Evolutionary conservation across 805 yeast species (phyloP).

Genomic region (Candida rishiriensis): DNA sequence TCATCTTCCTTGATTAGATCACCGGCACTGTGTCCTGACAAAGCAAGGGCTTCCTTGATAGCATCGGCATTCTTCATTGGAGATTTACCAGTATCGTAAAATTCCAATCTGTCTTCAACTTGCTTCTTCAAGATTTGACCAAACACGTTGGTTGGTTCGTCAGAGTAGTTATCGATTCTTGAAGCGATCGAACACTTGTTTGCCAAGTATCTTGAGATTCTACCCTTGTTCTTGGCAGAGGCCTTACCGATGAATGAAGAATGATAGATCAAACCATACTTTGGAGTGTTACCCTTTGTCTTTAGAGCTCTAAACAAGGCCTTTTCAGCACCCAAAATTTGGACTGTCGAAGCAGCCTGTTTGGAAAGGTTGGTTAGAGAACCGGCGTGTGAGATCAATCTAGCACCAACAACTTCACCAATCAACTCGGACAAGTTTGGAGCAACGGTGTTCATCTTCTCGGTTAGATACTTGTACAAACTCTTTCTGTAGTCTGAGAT

Average conservation of each 20-base stretch:
- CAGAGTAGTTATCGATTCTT: conserved; percentile 96
- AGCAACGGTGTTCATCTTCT: conserved; percentile 96
- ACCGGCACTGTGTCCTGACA: conserved; percentile 36
- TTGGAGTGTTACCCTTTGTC: conserved; percentile 96
- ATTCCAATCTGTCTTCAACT: conserved; percentile 95
- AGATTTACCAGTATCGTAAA: conserved; percentile 93
- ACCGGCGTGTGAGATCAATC: conserved; percentile 98
- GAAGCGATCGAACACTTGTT: conserved; percentile 99
- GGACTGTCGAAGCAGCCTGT: conserved; percentile 99
- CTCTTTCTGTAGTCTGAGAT: conserved; percentile 86
- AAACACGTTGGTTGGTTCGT: conserved; percentile 84
- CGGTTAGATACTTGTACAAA: conserved; percentile 80
- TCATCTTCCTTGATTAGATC: conserved; percentile 30
- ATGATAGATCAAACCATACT: conserved; percentile 92
- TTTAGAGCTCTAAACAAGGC: conserved; percentile 94
- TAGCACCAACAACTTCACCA: conserved; percentile 98
- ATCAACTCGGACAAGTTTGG: conserved; percentile 95
- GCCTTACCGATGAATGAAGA: conserved; percentile 94
- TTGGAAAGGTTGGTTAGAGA: conserved; percentile 93
- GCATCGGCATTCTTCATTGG: conserved; percentile 97
- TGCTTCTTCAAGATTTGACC: conserved; percentile 91
- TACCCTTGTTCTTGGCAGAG: conserved; percentile 94
- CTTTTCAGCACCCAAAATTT: conserved; percentile 96
- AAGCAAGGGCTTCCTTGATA: conserved; percentile 82
- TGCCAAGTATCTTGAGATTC: conserved; percentile 97